Percentiles rank a stretch among this genome's conserved stretches.
Conservation (phyloP, 257 asterid genomes). For the Capsicum pubescens region DNA sequence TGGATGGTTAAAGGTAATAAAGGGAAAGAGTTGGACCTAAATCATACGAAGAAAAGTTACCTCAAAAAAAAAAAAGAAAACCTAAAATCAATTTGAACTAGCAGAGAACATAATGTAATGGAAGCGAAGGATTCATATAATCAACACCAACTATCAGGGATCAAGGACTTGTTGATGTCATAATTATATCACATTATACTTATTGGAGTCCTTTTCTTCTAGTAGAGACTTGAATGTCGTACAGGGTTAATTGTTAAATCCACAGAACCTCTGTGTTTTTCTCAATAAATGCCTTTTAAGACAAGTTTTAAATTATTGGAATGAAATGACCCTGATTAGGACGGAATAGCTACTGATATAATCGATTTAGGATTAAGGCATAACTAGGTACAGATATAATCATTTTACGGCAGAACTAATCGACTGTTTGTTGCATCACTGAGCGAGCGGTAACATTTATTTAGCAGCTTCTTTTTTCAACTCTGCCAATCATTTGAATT, state of each 20-base stretch:
- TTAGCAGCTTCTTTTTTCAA: not conserved
- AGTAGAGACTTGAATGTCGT: not conserved
- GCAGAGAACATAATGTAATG: not conserved
- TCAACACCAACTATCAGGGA: not conserved
- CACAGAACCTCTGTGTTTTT: not conserved
- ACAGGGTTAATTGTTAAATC: not conserved
- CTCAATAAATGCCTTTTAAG: not conserved
- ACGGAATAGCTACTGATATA: no score
- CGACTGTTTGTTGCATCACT: not conserved
- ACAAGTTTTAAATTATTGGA: no score
- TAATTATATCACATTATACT: not conserved
- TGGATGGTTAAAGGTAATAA: not conserved
- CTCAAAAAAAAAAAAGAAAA: not conserved
- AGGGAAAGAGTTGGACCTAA: not conserved
- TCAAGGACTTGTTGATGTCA: not conserved
- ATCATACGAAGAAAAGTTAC: no score
- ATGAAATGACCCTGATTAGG: no score
- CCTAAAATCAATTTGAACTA: not conserved
- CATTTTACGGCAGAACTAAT: no score
- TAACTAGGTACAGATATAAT: no score
- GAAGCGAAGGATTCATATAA: not conserved
- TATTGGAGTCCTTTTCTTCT: not conserved
- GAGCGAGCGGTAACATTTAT: not conserved
- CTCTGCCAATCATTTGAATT: not conserved
- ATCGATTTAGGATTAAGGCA: no score